A percentile compares a stretch with the other conserved stretches of the same genome.
Conservation (phyloP, 2,329 filamentous ascomycete species). For the Claviceps humidiphila region DNA sequence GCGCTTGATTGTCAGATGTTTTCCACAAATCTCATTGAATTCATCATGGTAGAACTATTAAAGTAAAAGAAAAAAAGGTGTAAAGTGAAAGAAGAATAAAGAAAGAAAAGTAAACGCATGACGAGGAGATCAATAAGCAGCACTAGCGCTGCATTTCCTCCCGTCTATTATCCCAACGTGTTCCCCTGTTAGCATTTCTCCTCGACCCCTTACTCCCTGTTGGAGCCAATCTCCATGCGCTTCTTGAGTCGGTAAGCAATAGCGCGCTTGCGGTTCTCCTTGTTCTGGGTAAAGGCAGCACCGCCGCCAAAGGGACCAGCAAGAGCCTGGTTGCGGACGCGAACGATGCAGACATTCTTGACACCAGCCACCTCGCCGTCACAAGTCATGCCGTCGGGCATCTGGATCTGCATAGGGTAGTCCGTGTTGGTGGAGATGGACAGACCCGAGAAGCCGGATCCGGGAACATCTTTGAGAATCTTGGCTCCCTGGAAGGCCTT, state of each 20-base stretch:
- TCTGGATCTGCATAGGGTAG: conserved; percentile 1
- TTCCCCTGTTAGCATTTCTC: too few species aligned
- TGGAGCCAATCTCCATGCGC: conserved; percentile 3
- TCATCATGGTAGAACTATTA: too few species aligned
- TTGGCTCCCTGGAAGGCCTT: conserved; percentile 2
- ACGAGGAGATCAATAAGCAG: too few species aligned
- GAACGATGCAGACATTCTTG: conserved; percentile 5
- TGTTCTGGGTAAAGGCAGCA: conserved; percentile 5
- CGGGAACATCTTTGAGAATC: background rate
- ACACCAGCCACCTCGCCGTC: conserved; percentile 5
- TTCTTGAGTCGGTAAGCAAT: conserved; percentile 4
- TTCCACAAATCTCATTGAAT: too few species aligned
- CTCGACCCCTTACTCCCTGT: background rate
- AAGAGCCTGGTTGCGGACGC: conserved; percentile 3
- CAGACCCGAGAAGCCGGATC: conserved; percentile 2
- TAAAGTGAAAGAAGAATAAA: background rate
- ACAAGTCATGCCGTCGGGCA: conserved; percentile 2
- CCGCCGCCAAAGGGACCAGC: conserved; percentile 6
- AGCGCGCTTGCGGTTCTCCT: conserved; percentile 2
- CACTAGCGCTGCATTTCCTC: too few species aligned
- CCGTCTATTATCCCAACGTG: too few species aligned
- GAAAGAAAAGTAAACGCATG: background rate
- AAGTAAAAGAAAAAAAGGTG: too few species aligned
- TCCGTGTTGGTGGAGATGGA: conserved; percentile 3
- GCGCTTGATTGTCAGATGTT: too few species aligned